phyloP scores from a whole-genome alignment of 2,329 filamentous ascomycete species.

The Pestalotiopsis sp. region DNA sequence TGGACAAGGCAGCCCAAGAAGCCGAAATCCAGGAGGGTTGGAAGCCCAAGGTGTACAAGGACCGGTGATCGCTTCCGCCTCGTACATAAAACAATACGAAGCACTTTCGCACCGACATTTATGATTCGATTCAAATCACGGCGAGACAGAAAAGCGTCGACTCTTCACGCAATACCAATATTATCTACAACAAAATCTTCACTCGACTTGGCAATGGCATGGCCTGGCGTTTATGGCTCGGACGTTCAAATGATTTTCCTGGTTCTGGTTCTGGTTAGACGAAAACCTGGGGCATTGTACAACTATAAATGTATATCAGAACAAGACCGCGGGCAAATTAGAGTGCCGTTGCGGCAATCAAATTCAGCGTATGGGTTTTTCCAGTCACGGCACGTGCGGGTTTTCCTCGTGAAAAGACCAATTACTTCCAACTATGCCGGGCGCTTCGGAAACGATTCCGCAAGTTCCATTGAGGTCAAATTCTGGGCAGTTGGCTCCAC shows the following conservation, averaged over 20 bases:
- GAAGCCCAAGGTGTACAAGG: constrained; percentile 95
- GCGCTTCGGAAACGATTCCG: too few relatives aligned
- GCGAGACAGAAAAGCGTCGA: neutral
- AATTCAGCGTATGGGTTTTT: neutral
- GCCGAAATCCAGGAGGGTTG: constrained; percentile 83
- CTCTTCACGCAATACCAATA: neutral
- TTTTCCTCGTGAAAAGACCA: too few relatives aligned
- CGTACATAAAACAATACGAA: constrained; percentile 8
- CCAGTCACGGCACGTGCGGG: neutral
- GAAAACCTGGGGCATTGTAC: constrained; percentile 11
- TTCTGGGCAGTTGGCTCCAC: too few relatives aligned
- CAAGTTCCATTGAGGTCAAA: too few relatives aligned
- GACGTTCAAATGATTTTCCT: constrained; percentile 10
- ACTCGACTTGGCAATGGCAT: constrained; percentile 52
- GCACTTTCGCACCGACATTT: constrained; percentile 15
- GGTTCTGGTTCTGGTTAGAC: constrained; percentile 12
- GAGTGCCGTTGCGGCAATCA: neutral
- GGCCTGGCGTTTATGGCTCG: constrained; percentile 47
- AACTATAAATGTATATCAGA: constrained; percentile 13
- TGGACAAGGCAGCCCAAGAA: constrained; percentile 73
- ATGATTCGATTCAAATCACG: constrained; percentile 11
- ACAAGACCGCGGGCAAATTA: neutral
- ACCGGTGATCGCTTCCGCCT: constrained; percentile 55
- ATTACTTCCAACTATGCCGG: too few relatives aligned
- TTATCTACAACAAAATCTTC: constrained; percentile 45